These are phyloP conservation scores for Acanthamoeba royreba DNA, from an alignment of 208 protist genomes.

Conservation along the genomic window DNA sequence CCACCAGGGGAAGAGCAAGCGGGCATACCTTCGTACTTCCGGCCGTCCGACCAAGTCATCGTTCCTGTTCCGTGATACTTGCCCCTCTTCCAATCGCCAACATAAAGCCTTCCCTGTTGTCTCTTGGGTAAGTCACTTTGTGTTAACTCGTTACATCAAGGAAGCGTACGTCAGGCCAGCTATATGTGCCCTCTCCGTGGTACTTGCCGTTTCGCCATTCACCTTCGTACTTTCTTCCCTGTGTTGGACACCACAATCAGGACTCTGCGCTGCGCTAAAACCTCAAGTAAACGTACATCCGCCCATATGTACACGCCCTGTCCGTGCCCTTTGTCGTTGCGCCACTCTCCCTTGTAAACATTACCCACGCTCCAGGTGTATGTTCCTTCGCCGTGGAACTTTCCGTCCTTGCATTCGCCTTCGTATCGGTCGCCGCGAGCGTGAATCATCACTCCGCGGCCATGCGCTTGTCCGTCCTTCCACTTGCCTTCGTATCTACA, in stretches of 20 bases:
- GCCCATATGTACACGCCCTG: background rate
- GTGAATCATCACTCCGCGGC: background rate
- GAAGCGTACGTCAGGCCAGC: no score
- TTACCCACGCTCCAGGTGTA: background rate
- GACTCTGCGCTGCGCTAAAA: background rate
- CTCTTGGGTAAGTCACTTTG: no score
- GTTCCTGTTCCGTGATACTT: background rate
- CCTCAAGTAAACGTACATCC: background rate
- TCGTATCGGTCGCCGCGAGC: background rate
- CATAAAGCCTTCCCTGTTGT: background rate
- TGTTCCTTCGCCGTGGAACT: background rate
- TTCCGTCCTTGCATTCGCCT: background rate
- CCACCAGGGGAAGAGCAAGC: no score
- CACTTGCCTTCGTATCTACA: no score
- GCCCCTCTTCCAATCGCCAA: background rate
- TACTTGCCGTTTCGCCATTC: background rate
- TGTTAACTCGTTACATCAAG: no score
- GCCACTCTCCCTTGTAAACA: background rate
- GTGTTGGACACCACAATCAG: background rate
- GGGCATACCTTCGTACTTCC: background rate
- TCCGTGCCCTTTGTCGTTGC: background rate
- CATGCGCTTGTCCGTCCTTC: background rate
- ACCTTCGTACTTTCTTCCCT: background rate
- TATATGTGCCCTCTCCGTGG: no score
- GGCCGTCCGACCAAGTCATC: background rate